Evolutionary conservation across 768 basidiomycete genomes (phyloP).

Genomic region (Boletus insuetus): DNA sequence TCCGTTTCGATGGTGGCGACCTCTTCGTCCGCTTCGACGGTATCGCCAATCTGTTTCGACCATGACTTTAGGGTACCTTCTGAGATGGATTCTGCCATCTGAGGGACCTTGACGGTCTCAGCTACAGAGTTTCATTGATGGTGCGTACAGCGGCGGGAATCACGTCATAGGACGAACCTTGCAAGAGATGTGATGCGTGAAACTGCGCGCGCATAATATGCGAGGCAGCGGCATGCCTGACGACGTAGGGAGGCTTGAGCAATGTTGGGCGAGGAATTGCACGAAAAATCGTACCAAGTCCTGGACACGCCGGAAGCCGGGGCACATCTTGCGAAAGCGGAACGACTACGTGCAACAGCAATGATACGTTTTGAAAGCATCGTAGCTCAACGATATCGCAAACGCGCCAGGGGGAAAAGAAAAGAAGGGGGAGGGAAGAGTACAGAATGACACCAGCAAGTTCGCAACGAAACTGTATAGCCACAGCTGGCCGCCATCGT

Average conservation of each 20-base stretch:
- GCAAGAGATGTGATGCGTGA: constrained; percentile 65
- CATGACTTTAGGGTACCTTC: constrained; percentile 96
- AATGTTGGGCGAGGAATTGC: background rate
- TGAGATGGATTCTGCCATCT: constrained; percentile 98
- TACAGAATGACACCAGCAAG: too few relatives aligned
- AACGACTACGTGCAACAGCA: constrained; percentile 60
- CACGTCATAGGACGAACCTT: constrained; percentile 48
- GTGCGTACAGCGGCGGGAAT: background rate
- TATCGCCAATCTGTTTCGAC: constrained; percentile 91
- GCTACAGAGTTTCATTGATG: constrained; percentile 40
- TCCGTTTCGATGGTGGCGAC: constrained; percentile 98
- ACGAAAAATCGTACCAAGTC: constrained; percentile 43
- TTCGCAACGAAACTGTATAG: constrained; percentile 2
- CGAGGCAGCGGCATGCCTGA: constrained; percentile 46
- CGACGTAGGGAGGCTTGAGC: constrained; percentile 1
- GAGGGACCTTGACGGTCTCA: constrained; percentile 91
- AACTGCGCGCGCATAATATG: constrained; percentile 58
- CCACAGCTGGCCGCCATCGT: constrained; percentile 11
- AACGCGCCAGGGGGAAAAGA: background rate
- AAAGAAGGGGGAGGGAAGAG: background rate
- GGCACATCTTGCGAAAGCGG: constrained; percentile 38
- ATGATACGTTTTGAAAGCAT: constrained; percentile 76
- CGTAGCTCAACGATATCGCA: background rate
- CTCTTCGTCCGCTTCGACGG: constrained; percentile 90
- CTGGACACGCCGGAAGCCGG: constrained; percentile 36